phyloP scores from a whole-genome alignment of 495 filamentous ascomycete genomes.

The Entonaema liquescens region DNA sequence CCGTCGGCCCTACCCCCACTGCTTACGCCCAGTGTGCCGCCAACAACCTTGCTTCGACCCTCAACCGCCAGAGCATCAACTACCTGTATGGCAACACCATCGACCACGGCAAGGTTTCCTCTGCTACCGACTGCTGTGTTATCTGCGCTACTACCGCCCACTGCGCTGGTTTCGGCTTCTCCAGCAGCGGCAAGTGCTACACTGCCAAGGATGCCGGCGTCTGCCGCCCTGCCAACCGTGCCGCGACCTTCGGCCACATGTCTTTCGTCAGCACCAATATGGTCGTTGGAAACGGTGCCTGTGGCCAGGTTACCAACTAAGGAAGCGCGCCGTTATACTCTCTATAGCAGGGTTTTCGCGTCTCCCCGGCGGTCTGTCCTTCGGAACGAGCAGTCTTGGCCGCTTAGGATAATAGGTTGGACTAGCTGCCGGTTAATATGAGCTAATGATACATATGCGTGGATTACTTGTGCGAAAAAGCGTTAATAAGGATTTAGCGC shows the following conservation, averaged over 20 bases:
- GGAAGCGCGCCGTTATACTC: neutral
- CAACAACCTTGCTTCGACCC: slow-evolving; percentile 6
- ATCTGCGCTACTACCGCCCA: slow-evolving; percentile 6
- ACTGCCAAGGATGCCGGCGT: slow-evolving; percentile 2
- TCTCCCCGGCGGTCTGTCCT: neutral
- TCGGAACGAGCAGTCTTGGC: neutral
- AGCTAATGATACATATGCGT: neutral
- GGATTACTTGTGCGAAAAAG: slow-evolving; percentile 2
- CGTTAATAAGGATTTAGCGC: neutral
- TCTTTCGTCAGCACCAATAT: neutral
- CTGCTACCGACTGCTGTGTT: slow-evolving; percentile 12
- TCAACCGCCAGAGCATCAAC: slow-evolving; percentile 23
- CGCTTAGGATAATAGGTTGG: neutral
- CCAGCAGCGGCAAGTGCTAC: slow-evolving; percentile 5
- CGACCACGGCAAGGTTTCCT: slow-evolving; percentile 1
- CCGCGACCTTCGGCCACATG: slow-evolving; percentile 2
- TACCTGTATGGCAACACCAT: neutral
- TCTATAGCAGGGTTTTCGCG: neutral
- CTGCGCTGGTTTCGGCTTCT: slow-evolving; percentile 13
- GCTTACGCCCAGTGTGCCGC: slow-evolving; percentile 11
- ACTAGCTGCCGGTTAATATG: neutral
- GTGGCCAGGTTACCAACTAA: slow-evolving; percentile 12
- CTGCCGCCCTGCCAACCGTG: neutral
- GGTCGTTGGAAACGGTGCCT: slow-evolving; percentile 21
- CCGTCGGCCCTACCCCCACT: slow-evolving; percentile 17